Evolutionary conservation across 192 early-diverging fungal species (phyloP).

Genomic region (Lobosporangium transversale): DNA sequence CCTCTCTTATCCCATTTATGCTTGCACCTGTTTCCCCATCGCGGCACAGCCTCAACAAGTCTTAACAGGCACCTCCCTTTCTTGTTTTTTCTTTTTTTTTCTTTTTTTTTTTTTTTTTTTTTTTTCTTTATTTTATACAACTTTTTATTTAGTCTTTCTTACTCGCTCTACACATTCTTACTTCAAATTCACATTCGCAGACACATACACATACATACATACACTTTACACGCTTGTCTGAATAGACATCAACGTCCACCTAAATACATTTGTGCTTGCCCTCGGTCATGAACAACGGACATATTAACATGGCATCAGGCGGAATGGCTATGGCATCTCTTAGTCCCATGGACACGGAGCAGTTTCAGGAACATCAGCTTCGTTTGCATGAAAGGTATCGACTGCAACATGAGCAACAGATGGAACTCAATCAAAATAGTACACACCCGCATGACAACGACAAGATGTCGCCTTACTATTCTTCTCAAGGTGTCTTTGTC

Average conservation of each 20-base stretch:
- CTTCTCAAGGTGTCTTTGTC: conserved; percentile 24
- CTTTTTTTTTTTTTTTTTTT: not conserved
- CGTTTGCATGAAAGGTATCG: conserved; percentile 43
- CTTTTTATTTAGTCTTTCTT: not conserved
- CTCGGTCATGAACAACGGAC: conserved; percentile 38
- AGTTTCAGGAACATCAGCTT: conserved; percentile 39
- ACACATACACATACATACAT: not conserved
- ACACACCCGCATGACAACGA: conserved; percentile 40
- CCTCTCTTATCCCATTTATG: conserved; percentile 7
- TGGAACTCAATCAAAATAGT: conserved; percentile 14
- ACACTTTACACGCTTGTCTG: not conserved
- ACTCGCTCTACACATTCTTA: not conserved
- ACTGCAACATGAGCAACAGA: conserved; percentile 29
- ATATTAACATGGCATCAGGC: conserved; percentile 33
- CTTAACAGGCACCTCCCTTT: not conserved
- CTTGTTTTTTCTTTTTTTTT: not conserved
- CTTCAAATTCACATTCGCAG: not conserved
- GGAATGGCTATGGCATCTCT: conserved; percentile 41
- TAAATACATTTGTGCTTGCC: too few species aligned
- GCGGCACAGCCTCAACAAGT: conserved; percentile 8
- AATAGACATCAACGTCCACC: too few species aligned
- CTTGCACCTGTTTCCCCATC: not conserved
- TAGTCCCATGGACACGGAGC: conserved; percentile 21
- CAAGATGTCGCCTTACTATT: conserved; percentile 19
- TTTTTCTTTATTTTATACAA: not conserved